Conservation (phyloP, 2,329 filamentous ascomycete species). For the Cercospora zeina region DNA sequence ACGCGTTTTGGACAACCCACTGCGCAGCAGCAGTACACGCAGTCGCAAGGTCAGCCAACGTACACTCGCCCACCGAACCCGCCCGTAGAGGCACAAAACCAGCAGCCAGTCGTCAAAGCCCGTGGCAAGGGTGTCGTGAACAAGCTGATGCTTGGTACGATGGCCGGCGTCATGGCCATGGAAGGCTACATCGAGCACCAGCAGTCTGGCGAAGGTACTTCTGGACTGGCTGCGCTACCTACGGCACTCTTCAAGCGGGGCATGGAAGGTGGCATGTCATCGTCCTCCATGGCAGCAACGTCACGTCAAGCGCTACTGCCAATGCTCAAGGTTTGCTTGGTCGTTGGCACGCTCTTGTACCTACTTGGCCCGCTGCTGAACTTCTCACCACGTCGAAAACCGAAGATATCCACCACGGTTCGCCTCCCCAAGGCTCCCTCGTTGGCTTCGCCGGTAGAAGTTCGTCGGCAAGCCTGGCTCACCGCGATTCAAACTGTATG, state of each 20-base stretch:
- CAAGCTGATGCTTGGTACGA: conserved; percentile 89
- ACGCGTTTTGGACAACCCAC: conserved; percentile 30
- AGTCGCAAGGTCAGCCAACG: conserved; percentile 36
- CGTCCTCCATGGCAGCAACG: conserved; percentile 29
- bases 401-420: conserved; percentile 43
- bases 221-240: conserved; percentile 48
- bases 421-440: conserved; percentile 61
- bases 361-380: conserved; percentile 59
- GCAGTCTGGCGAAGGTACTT: conserved; percentile 53
- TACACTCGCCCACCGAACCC: conserved; percentile 39
- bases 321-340: conserved; percentile 53
- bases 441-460: conserved; percentile 76
- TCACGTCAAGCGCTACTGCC: conserved; percentile 41
- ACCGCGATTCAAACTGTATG: conserved; percentile 91
- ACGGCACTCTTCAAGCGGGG: conserved; percentile 40
- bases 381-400: conserved; percentile 58
- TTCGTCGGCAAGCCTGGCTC: conserved; percentile 86
- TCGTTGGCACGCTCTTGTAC: conserved; percentile 58
- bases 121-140: conserved; percentile 53
- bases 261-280: conserved; percentile 21
- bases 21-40: conserved; percentile 39
- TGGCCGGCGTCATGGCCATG: conserved; percentile 88
- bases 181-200: conserved; percentile 72
- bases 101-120: conserved; percentile 43
- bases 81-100: conserved; percentile 40